Evolutionary conservation across 2,329 filamentous ascomycete genomes (phyloP).

Genomic region (Claviceps sp.): DNA sequence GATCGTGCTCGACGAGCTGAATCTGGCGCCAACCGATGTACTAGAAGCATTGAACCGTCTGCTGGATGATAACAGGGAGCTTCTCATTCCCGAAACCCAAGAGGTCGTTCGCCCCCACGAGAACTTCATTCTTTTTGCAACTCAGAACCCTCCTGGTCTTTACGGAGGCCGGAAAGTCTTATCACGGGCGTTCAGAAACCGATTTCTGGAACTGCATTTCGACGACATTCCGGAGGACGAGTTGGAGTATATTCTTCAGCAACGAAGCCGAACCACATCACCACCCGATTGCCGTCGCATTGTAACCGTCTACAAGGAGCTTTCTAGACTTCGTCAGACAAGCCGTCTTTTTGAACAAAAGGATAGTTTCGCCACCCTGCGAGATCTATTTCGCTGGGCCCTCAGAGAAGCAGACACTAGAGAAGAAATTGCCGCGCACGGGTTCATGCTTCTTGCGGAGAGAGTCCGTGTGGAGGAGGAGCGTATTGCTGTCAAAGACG

Average conservation of each 20-base stretch:
- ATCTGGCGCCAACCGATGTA: slow-evolving; percentile 92
- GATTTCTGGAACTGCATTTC: slow-evolving; percentile 93
- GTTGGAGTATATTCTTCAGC: slow-evolving; percentile 78
- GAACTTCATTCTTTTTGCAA: slow-evolving; percentile 96
- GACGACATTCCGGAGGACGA: slow-evolving; percentile 96
- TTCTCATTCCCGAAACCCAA: slow-evolving; percentile 92
- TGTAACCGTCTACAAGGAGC: slow-evolving; percentile 83
- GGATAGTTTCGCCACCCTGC: slow-evolving; percentile 88
- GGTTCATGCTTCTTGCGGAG: slow-evolving; percentile 92
- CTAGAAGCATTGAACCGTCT: slow-evolving; percentile 91
- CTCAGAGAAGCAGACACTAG: slow-evolving; percentile 71
- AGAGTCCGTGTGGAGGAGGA: slow-evolving; percentile 87
- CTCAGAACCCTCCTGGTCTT: slow-evolving; percentile 88
- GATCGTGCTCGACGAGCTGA: slow-evolving; percentile 97
- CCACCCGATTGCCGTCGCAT: slow-evolving; percentile 86
- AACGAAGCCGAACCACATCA: slow-evolving; percentile 72
- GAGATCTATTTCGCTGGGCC: slow-evolving; percentile 95
- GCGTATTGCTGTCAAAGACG: slow-evolving; percentile 65
- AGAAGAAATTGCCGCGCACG: slow-evolving; percentile 80
- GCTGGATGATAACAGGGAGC: slow-evolving; percentile 88
- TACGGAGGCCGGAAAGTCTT: slow-evolving; percentile 92
- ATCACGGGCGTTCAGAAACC: slow-evolving; percentile 88
- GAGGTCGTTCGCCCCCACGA: slow-evolving; percentile 84
- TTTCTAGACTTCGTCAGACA: slow-evolving; percentile 80
- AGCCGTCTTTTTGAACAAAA: slow-evolving; percentile 91